A percentile compares a stretch with the other conserved stretches of the same genome.
These are phyloP conservation scores for Naganishia onofrii DNA, from an alignment of 768 basidiomycete species.

Conservation along the genomic window DNA sequence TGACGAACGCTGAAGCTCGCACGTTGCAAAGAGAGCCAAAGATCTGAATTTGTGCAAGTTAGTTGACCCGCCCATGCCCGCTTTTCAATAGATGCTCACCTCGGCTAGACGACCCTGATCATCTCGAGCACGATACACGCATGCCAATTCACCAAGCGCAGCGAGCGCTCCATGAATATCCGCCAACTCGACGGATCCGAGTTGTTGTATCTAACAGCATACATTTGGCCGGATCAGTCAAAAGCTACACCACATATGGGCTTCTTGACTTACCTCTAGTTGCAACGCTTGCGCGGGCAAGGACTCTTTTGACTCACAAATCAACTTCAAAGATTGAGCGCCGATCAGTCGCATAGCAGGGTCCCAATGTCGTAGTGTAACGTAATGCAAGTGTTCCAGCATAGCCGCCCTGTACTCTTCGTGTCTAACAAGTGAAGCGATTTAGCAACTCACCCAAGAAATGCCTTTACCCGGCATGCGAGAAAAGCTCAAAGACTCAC, in stretches of 20 bases:
- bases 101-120: constrained; percentile 55
- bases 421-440: constrained; percentile 59
- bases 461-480: too few relatives aligned
- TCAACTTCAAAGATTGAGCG: constrained; percentile 67
- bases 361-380: constrained; percentile 87
- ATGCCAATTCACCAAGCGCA: constrained; percentile 69
- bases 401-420: constrained; percentile 68
- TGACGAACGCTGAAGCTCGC: constrained; percentile 62
- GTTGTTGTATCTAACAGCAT: constrained; percentile 40
- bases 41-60: constrained; percentile 56
- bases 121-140: constrained; percentile 42
- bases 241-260: background rate
- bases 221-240: background rate
- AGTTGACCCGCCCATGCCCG: background rate
- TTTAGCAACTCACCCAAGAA: background rate
- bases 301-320: constrained; percentile 58
- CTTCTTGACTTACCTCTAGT: constrained; percentile 10
- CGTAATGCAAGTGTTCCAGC: constrained; percentile 68
- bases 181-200: constrained; percentile 65
- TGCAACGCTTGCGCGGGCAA: constrained; percentile 3
- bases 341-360: constrained; percentile 71
- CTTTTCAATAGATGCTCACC: constrained; percentile 51
- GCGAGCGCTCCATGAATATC: constrained; percentile 81
- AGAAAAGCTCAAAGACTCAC: constrained; percentile 54
- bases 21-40: constrained; percentile 63